Evolutionary conservation across 2,329 filamentous ascomycete species (phyloP), one percentile per base, ranked within the genome.

Genomic region (Ceratocystis ficicola): DNA sequence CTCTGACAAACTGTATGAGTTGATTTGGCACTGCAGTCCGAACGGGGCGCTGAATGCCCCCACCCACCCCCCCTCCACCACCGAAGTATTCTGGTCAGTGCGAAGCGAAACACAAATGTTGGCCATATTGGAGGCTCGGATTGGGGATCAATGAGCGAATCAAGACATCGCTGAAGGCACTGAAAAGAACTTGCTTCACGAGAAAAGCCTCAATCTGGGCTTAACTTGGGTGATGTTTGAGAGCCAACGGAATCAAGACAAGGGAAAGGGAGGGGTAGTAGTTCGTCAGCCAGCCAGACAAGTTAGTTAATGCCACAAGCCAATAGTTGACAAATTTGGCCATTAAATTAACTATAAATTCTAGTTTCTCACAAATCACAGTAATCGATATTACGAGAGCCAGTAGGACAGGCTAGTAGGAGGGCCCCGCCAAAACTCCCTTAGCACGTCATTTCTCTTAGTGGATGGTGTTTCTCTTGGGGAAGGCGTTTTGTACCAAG

Each of bases 391-490:
- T 48, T 48, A 48, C 15, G 17, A n/a, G 17, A 50, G 10, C 20
- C 17, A 50, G 22, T 50, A 20, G 22, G 22, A 50, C n/a, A 20
- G 48, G n/a, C 7, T 25, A 12, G n/a, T 20, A 50, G 55, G 55
- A 59, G 55, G 25, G 48, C 50, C 48, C 63, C 50, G 50, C 50
- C 60, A 44, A 41, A 44, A 44, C 20, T 44, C 60, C 63, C 48
- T 57, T 41, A 65, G 63, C 63, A 65, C 63, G 63, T 55, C 63
- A 65, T 65, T 55, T 52, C 61, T 50, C 46, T 10, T 62, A 44
- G 60, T 46, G 57, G 57, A 25, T 62, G 44, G 28, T 63, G 44
- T 46, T 30, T 63, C 20, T 63, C 41, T 32, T 48, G 44, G 7
- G 32, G 22, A 44, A 17, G 48, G 48, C 25, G 48, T 20, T 41